Percentiles rank a stretch among this genome's conserved stretches.
These are phyloP conservation scores for Euphorbia corollata DNA, from an alignment of 441 rosid species.

Conservation along the genomic window DNA sequence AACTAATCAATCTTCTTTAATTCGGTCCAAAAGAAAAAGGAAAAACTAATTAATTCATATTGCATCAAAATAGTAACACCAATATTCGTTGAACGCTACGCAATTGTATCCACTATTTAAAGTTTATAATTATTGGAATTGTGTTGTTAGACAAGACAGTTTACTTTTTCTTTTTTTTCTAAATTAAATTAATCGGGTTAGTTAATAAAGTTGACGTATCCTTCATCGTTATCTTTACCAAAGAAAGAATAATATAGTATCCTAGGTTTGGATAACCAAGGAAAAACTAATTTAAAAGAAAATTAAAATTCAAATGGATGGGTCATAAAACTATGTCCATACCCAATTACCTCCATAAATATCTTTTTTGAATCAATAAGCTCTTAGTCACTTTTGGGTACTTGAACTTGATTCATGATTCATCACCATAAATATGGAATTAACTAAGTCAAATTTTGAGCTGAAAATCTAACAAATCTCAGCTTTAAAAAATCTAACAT, in stretches of 20 bases:
- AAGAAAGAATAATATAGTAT: conserved; percentile 1
- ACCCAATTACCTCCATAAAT: too few relatives aligned
- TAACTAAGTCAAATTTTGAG: neutral
- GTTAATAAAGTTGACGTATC: neutral
- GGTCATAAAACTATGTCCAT: too few relatives aligned
- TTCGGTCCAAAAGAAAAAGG: too few relatives aligned
- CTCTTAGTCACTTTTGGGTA: neutral
- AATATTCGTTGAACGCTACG: neutral
- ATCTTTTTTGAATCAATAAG: too few relatives aligned
- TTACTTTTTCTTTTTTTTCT: neutral
- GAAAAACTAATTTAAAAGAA: neutral
- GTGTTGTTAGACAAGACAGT: neutral
- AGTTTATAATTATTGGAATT: neutral
- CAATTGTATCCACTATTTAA: neutral
- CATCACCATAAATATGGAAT: neutral
- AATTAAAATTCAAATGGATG: neutral
- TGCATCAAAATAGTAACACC: neutral
- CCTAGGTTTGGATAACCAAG: neutral
- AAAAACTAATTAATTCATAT: neutral
- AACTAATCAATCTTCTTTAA: too few relatives aligned
- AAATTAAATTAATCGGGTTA: neutral
- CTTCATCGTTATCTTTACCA: neutral
- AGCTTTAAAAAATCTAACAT: neutral
- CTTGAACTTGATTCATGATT: neutral
- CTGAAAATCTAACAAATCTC: neutral